These are phyloP conservation scores for Malus fusca DNA, from an alignment of 306 rosid species.

Conservation along the genomic window DNA sequence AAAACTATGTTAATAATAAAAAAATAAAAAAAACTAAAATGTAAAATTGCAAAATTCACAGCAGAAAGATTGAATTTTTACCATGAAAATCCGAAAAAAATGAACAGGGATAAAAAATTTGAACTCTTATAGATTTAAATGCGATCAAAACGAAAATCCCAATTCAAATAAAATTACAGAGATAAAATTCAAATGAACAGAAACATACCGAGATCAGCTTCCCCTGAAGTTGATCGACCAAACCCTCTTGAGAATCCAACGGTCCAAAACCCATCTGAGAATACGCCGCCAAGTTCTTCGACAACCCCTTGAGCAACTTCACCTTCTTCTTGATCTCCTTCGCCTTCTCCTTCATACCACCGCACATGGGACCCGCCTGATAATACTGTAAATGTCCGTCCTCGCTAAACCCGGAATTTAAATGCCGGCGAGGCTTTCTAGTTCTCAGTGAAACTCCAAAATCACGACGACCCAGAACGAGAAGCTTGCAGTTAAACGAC, in stretches of 20 bases:
- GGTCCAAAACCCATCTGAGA: conserved; percentile 29
- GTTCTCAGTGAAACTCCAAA: conserved; percentile 6
- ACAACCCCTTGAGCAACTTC: conserved; percentile 47
- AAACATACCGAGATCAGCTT: conserved; percentile 41
- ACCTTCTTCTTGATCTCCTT: conserved; percentile 46
- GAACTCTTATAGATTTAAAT: too few relatives aligned
- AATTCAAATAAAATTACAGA: background rate
- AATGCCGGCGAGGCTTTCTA: background rate
- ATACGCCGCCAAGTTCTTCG: conserved; percentile 22
- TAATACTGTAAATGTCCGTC: conserved; percentile 48
- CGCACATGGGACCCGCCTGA: conserved; percentile 27
- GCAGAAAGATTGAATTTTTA: background rate
- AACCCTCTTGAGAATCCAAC: conserved; percentile 22
- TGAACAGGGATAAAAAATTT: too few relatives aligned
- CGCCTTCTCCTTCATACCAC: conserved; percentile 17
- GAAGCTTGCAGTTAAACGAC: conserved; percentile 7
- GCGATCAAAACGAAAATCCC: too few relatives aligned
- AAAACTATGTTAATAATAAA: too few relatives aligned
- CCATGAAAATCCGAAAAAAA: too few relatives aligned
- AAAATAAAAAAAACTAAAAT: background rate
- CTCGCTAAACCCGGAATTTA: conserved; percentile 46
- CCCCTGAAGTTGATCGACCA: conserved; percentile 28
- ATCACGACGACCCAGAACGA: conserved; percentile 9
- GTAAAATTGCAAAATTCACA: background rate
- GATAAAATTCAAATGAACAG: background rate